Evolutionary conservation across 2,329 filamentous ascomycete species (phyloP).

Genomic region (Fusarium tanahbumbuense): DNA sequence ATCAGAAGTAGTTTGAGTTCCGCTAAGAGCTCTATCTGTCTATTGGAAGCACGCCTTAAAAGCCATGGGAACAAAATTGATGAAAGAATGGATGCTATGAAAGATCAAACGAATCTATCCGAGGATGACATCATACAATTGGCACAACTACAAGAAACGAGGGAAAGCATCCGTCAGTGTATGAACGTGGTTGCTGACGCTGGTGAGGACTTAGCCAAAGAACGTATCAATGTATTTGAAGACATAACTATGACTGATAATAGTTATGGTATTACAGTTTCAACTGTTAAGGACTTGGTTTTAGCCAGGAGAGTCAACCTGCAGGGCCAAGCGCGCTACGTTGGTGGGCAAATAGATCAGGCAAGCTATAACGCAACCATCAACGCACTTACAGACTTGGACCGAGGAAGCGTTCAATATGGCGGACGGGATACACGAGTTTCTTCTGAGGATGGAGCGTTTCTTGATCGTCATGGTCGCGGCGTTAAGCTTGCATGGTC

Average conservation of each 20-base stretch:
- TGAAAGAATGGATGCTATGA: constrained; percentile 32
- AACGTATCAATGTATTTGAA: constrained; percentile 44
- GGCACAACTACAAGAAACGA: constrained; percentile 35
- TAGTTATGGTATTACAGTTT: constrained; percentile 42
- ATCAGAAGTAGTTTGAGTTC: constrained; percentile 27
- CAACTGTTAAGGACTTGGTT: constrained; percentile 43
- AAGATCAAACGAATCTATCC: constrained; percentile 13
- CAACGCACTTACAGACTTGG: constrained; percentile 7
- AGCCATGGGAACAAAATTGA: constrained; percentile 29
- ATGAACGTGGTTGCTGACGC: constrained; percentile 39
- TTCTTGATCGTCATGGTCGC: constrained; percentile 3
- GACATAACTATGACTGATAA: constrained; percentile 41
- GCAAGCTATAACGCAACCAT: constrained; percentile 15
- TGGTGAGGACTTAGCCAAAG: constrained; percentile 22
- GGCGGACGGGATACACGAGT: background rate
- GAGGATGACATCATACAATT: constrained; percentile 25
- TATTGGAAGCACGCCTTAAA: constrained; percentile 28
- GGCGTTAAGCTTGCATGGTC: background rate
- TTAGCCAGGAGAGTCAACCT: constrained; percentile 39
- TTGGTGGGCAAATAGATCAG: constrained; percentile 22
- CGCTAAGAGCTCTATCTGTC: constrained; percentile 32
- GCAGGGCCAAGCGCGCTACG: constrained; percentile 21
- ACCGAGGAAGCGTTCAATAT: constrained; percentile 7
- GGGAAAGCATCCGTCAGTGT: constrained; percentile 38
- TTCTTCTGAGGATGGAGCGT: background rate